Evolutionary conservation across 139 green algal species (phyloP).

Genomic region (Volvox africanus): DNA sequence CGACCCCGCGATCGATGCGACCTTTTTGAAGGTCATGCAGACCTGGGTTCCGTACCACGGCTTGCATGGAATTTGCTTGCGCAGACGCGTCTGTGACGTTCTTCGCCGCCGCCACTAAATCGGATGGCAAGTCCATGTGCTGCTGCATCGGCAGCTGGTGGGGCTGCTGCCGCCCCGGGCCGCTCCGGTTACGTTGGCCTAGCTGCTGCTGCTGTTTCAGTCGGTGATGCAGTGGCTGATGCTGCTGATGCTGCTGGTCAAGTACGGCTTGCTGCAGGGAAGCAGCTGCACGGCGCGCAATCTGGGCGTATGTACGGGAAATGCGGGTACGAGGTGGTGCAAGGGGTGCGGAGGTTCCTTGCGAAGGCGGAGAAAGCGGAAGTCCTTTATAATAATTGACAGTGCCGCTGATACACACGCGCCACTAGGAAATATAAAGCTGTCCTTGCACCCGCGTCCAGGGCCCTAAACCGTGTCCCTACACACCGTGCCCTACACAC

Average conservation of each 20-base stretch:
- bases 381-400: too few species aligned
- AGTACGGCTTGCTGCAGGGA: not conserved
- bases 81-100: too few species aligned
- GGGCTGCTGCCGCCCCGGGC: not conserved
- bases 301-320: not conserved
- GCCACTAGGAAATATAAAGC: too few species aligned
- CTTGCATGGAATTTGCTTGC: not conserved
- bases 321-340: not conserved
- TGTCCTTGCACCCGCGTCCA: too few species aligned
- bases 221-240: not conserved
- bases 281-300: not conserved
- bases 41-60: not conserved
- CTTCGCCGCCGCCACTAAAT: not conserved
- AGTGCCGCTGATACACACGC: too few species aligned
- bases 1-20: conserved; percentile 31
- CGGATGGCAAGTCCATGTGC: not conserved
- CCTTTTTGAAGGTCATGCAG: not conserved
- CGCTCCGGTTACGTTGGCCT: too few species aligned
- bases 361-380: too few species aligned
- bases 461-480: too few species aligned
- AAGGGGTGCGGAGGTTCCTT: too few species aligned
- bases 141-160: not conserved
- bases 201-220: not conserved
- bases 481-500: too few species aligned
- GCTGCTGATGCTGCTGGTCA: not conserved